Evolutionary conservation across 805 yeast species (phyloP).

Genomic region (Candida suzukii): DNA sequence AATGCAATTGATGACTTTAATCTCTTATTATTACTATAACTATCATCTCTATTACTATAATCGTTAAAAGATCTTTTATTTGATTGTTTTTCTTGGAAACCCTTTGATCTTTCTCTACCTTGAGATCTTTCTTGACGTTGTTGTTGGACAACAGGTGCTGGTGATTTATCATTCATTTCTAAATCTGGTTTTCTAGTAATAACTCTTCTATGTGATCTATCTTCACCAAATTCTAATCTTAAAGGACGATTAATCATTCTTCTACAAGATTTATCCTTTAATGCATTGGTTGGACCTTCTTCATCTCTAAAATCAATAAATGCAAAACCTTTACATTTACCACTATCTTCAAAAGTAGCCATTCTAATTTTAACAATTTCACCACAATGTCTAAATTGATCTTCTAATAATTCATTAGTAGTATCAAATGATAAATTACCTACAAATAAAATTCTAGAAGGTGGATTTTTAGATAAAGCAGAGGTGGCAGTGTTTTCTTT

Average conservation of each 20-base stretch:
- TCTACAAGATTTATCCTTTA: slow-evolving; percentile 62
- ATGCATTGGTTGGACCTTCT: slow-evolving; percentile 76
- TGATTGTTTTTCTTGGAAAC: slow-evolving; percentile 21
- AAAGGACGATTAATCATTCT: slow-evolving; percentile 66
- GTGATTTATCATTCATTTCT: not conserved
- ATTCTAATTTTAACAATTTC: slow-evolving; percentile 77
- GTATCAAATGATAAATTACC: slow-evolving; percentile 94
- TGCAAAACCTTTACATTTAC: slow-evolving; percentile 95
- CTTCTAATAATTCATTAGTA: slow-evolving; percentile 66
- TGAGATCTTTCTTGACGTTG: slow-evolving; percentile 5
- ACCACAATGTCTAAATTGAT: slow-evolving; percentile 88
- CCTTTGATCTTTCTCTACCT: slow-evolving; percentile 15
- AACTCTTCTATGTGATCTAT: slow-evolving; percentile 50
- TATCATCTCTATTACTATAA: too few relatives aligned
- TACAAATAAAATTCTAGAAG: slow-evolving; percentile 81
- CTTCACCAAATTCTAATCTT: slow-evolving; percentile 92
- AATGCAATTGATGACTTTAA: slow-evolving; percentile 76
- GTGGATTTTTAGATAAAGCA: slow-evolving; percentile 65
- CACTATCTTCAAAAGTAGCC: slow-evolving; percentile 97
- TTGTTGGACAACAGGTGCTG: slow-evolving; percentile 1
- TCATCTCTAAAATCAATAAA: slow-evolving; percentile 81
- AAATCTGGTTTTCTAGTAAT: slow-evolving; percentile 3
- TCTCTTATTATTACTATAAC: slow-evolving; percentile 34
- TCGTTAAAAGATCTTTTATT: too few relatives aligned
- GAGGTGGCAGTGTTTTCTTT: slow-evolving; percentile 33